phyloP scores from a whole-genome alignment of 148 eudicot genomes.

The Rhododendron williamsianum region DNA sequence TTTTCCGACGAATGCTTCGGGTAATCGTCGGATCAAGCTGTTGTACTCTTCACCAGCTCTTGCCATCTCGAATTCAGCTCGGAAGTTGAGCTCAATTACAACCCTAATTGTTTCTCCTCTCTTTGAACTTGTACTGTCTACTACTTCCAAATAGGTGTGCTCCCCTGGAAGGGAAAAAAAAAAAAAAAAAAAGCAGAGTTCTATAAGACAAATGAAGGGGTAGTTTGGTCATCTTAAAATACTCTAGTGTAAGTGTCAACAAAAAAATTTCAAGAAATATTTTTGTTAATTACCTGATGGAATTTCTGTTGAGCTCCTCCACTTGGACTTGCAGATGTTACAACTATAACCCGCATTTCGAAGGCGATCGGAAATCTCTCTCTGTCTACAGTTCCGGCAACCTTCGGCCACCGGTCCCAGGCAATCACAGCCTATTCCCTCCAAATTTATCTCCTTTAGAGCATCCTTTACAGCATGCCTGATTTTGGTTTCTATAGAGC shows the following conservation, averaged over 20 bases:
- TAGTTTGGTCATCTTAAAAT: background rate
- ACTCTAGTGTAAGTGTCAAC: background rate
- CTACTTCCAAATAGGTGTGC: slow-evolving; percentile 26
- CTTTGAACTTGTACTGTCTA: slow-evolving; percentile 12
- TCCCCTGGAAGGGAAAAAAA: slow-evolving; percentile 10
- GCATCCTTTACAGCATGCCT: slow-evolving; percentile 19
- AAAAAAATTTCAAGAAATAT: background rate
- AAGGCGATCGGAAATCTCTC: slow-evolving; percentile 17
- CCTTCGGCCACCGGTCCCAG: slow-evolving; percentile 2
- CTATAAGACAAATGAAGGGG: background rate
- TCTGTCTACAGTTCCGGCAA: slow-evolving; percentile 20
- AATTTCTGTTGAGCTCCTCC: slow-evolving; percentile 23
- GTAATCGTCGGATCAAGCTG: slow-evolving; percentile 17
- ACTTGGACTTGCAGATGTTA: slow-evolving; percentile 32
- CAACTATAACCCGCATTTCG: slow-evolving; percentile 20
- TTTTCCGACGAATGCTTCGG: slow-evolving; percentile 34
- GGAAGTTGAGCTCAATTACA: slow-evolving; percentile 29
- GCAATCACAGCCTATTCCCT: slow-evolving; percentile 12
- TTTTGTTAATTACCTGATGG: slow-evolving; percentile 21
- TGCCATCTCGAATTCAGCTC: slow-evolving; percentile 39
- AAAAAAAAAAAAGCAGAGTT: background rate
- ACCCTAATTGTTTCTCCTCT: slow-evolving; percentile 13
- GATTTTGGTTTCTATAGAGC: slow-evolving; percentile 21
- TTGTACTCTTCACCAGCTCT: slow-evolving; percentile 28
- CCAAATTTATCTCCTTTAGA: slow-evolving; percentile 16